Conservation (phyloP, 2,329 filamentous ascomycete genomes). For the Diaporthe vexans region DNA sequence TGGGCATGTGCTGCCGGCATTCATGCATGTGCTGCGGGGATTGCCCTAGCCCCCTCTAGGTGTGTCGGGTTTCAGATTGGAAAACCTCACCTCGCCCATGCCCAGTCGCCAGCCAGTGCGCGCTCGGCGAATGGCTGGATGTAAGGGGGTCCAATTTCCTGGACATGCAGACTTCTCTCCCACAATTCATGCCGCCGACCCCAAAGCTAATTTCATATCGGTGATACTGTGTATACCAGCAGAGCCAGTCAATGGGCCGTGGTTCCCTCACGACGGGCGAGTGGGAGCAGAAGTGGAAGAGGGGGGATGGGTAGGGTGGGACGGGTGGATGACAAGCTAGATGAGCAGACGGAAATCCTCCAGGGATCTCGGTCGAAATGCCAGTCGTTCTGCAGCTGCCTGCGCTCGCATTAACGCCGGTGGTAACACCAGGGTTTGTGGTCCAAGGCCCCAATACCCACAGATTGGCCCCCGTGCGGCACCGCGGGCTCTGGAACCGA, state of each 20-base stretch:
- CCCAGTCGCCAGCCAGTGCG: not conserved
- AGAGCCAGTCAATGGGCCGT: not conserved
- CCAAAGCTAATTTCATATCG: not conserved
- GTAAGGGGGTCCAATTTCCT: slow-evolving; percentile 29
- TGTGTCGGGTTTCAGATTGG: slow-evolving; percentile 24
- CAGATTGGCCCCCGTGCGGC: slow-evolving; percentile 14
- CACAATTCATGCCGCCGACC: slow-evolving; percentile 24
- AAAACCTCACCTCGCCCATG: slow-evolving; percentile 26
- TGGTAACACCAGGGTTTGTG: slow-evolving; percentile 26
- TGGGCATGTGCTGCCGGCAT: slow-evolving; percentile 26
- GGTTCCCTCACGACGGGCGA: not conserved
- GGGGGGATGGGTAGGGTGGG: not conserved
- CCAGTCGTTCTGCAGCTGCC: not conserved
- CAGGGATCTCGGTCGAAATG: not conserved
- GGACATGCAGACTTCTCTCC: not conserved
- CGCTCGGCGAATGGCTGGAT: slow-evolving; percentile 19
- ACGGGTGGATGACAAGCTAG: not conserved
- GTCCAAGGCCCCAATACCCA: slow-evolving; percentile 3
- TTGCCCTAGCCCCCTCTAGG: slow-evolving; percentile 4
- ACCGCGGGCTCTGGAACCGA: not conserved
- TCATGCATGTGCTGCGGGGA: slow-evolving; percentile 26
- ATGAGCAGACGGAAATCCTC: not conserved
- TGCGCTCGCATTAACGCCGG: slow-evolving; percentile 8
- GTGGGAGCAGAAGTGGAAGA: not conserved
- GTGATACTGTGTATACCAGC: not conserved